phyloP scores from a whole-genome alignment of 2,329 filamentous ascomycete genomes.

The Xylaria sp. region DNA sequence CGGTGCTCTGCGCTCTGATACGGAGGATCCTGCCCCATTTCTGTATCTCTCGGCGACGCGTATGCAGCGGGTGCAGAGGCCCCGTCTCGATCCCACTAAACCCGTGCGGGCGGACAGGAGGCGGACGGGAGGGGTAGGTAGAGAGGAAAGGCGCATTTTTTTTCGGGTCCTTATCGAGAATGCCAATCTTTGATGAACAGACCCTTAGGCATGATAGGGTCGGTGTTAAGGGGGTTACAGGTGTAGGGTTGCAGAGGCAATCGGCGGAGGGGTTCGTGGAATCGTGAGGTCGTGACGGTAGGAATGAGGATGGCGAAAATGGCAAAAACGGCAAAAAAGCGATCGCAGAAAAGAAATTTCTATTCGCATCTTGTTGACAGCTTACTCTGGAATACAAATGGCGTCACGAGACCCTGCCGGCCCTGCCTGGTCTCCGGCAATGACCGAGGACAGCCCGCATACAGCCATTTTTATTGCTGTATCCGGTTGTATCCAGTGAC shows the following conservation, averaged over 20 bases:
- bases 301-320: not conserved
- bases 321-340: not conserved
- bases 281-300: not conserved
- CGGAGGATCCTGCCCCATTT: slow-evolving; percentile 14
- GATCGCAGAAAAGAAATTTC: not conserved
- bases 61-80: slow-evolving; percentile 21
- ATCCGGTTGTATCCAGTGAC: not conserved
- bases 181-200: slow-evolving; percentile 9
- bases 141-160: slow-evolving; percentile 31
- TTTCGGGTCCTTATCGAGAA: slow-evolving; percentile 13
- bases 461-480: not conserved
- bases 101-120: slow-evolving; percentile 18
- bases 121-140: slow-evolving; percentile 22
- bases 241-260: not conserved
- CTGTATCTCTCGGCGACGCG: slow-evolving; percentile 22
- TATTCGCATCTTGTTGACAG: not conserved
- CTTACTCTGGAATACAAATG: not conserved
- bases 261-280: not conserved
- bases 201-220: slow-evolving; percentile 18
- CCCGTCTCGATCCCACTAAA: slow-evolving; percentile 18
- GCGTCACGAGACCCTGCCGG: not conserved
- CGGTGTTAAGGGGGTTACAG: slow-evolving; percentile 6
- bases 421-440: not conserved
- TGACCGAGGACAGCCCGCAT: not conserved
- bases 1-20: slow-evolving; percentile 7